phyloP scores from a whole-genome alignment of 352 stramenopile genomes.

The Phytophthora multivora region DNA sequence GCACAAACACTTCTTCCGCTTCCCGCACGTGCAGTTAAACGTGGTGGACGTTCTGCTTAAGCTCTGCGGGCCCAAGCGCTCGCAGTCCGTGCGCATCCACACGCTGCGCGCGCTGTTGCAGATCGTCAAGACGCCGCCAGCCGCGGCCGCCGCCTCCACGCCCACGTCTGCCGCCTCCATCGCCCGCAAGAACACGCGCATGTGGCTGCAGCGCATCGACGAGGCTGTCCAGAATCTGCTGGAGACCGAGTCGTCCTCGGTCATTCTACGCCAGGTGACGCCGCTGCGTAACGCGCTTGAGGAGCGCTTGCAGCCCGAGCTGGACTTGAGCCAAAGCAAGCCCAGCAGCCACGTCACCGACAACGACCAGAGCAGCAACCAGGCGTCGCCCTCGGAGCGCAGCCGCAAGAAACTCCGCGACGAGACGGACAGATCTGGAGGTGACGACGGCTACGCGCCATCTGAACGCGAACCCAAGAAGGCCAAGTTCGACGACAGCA shows the following conservation, averaged over 20 bases:
- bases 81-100: conserved; percentile 77
- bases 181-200: conserved; percentile 38
- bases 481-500: conserved; percentile 26
- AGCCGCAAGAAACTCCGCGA: conserved; percentile 33
- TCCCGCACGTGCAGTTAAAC: conserved; percentile 78
- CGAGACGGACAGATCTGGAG: conserved; percentile 15
- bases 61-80: conserved; percentile 43
- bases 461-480: conserved; percentile 38
- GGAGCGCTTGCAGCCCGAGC: conserved; percentile 31
- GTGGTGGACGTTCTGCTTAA: conserved; percentile 67
- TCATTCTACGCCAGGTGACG: conserved; percentile 68
- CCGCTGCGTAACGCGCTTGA: conserved; percentile 55
- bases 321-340: conserved; percentile 5
- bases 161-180: conserved; percentile 27
- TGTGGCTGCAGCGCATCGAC: conserved; percentile 51
- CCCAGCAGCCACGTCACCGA: neutral
- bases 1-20: conserved; percentile 80
- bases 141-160: conserved; percentile 26
- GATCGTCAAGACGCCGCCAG: conserved; percentile 57
- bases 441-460: neutral
- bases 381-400: conserved; percentile 19
- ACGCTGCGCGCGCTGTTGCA: conserved; percentile 70
- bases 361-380: conserved; percentile 4
- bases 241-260: conserved; percentile 51
- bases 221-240: conserved; percentile 42